phyloP scores from a whole-genome alignment of 352 stramenopile genomes.

The Discostella stelligera region DNA sequence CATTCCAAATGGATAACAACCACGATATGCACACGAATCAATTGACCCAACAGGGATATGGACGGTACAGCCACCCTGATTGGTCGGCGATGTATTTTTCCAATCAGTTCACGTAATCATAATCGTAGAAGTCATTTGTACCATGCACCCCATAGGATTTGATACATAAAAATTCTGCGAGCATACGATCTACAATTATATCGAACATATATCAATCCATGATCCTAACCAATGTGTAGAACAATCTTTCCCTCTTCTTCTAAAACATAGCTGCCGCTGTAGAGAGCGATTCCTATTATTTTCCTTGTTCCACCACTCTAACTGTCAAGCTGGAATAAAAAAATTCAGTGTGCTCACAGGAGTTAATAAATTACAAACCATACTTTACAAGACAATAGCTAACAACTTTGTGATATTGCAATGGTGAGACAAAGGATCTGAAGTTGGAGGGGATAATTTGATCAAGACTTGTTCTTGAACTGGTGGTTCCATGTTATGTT shows the following conservation, averaged over 20 bases:
- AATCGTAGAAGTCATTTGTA: no score
- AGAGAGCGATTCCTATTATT: conserved; percentile 24
- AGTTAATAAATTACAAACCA: conserved; percentile 56
- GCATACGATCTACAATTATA: conserved; percentile 26
- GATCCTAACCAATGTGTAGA: not conserved
- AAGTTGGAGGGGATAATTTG: no score
- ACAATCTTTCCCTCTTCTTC: no score
- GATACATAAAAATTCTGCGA: no score
- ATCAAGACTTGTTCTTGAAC: no score
- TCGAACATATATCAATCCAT: conserved; percentile 55
- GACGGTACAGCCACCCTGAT: not conserved
- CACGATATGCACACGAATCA: conserved; percentile 2
- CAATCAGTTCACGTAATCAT: conserved; percentile 26
- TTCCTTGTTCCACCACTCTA: conserved; percentile 37
- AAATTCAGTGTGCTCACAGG: conserved; percentile 56
- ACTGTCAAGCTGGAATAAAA: conserved; percentile 42
- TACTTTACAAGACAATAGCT: conserved; percentile 40
- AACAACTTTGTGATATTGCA: conserved; percentile 6
- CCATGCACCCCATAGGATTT: no score
- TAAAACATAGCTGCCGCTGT: conserved; percentile 4
- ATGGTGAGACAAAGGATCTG: conserved; percentile 10
- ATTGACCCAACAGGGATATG: conserved; percentile 2
- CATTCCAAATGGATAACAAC: not conserved
- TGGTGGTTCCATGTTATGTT: no score
- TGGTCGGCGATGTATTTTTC: conserved; percentile 6